Conservation (phyloP, 2,329 filamentous ascomycete genomes). For the Fusarium buharicum region DNA sequence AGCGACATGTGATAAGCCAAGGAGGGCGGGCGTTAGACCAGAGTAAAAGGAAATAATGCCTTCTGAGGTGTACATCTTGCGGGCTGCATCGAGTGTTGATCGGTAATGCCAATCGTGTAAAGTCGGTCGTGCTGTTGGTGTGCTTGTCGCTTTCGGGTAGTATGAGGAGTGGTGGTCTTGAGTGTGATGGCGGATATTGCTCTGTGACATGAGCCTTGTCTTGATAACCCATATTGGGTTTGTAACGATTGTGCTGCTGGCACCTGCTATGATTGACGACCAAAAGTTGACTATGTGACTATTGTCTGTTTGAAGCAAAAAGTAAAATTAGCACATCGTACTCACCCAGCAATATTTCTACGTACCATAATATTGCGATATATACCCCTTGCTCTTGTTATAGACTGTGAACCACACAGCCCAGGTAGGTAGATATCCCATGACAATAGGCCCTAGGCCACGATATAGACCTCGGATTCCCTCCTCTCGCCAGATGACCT, state of each 20-base stretch:
- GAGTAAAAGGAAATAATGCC: constrained; percentile 94
- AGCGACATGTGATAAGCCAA: constrained; percentile 93
- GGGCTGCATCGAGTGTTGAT: constrained; percentile 88
- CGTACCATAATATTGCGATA: constrained; percentile 73
- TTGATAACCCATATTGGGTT: constrained; percentile 99
- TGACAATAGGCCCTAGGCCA: constrained; percentile 90
- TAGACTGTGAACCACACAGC: constrained; percentile 98
- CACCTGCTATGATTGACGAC: constrained; percentile 90
- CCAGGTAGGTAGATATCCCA: constrained; percentile 98
- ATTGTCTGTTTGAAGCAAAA: constrained; percentile 65
- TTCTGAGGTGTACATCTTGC: constrained; percentile 94
- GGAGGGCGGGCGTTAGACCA: constrained; percentile 87
- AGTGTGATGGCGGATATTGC: constrained; percentile 56
- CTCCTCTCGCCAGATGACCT: constrained; percentile 86
- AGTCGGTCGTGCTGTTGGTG: constrained; percentile 64
- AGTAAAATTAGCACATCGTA: constrained; percentile 24
- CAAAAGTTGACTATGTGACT: constrained; percentile 83
- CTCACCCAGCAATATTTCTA: not conserved
- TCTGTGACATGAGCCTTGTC: constrained; percentile 96
- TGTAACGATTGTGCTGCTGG: constrained; percentile 90
- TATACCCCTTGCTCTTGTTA: constrained; percentile 82
- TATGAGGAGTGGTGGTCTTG: constrained; percentile 56
- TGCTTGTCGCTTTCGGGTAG: constrained; percentile 61
- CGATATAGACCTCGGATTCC: constrained; percentile 91
- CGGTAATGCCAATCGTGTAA: constrained; percentile 90